Evolutionary conservation across 2,329 filamentous ascomycete genomes (phyloP).

Genomic region (Aspergillus chevalieri): DNA sequence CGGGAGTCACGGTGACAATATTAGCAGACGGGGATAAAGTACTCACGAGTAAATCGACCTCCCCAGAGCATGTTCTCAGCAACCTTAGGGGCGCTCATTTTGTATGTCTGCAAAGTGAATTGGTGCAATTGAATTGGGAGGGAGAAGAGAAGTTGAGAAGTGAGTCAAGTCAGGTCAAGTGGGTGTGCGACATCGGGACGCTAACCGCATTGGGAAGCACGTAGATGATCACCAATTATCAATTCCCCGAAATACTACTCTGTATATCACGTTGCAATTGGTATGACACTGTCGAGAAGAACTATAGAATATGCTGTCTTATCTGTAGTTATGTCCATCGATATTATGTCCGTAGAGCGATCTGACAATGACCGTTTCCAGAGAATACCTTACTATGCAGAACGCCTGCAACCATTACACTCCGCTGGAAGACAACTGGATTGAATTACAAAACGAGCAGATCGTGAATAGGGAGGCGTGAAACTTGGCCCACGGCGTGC

Average conservation of each 20-base stretch:
- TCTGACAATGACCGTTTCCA: too few species aligned
- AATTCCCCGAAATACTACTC: neutral
- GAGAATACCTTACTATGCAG: too few species aligned
- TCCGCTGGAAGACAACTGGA: too few species aligned
- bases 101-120: conserved; percentile 5
- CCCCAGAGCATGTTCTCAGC: conserved; percentile 55
- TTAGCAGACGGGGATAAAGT: neutral
- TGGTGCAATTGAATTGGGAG: conserved; percentile 2
- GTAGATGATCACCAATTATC: conserved; percentile 2
- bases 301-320: too few species aligned
- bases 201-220: conserved; percentile 3
- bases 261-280: too few species aligned
- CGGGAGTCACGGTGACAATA: neutral
- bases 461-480: too few species aligned
- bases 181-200: conserved; percentile 9
- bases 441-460: too few species aligned
- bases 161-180: conserved; percentile 1
- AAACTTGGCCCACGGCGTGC: too few species aligned
- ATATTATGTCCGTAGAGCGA: too few species aligned
- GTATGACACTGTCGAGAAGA: too few species aligned
- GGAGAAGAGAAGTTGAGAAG: neutral
- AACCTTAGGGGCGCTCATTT: conserved; percentile 33
- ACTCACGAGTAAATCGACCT: conserved; percentile 54
- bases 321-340: too few species aligned
- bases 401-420: too few species aligned